Percentiles rank a stretch among this genome's conserved stretches.
phyloP scores from a whole-genome alignment of 2,329 filamentous ascomycete species.

The Blastomyces gilchristii region DNA sequence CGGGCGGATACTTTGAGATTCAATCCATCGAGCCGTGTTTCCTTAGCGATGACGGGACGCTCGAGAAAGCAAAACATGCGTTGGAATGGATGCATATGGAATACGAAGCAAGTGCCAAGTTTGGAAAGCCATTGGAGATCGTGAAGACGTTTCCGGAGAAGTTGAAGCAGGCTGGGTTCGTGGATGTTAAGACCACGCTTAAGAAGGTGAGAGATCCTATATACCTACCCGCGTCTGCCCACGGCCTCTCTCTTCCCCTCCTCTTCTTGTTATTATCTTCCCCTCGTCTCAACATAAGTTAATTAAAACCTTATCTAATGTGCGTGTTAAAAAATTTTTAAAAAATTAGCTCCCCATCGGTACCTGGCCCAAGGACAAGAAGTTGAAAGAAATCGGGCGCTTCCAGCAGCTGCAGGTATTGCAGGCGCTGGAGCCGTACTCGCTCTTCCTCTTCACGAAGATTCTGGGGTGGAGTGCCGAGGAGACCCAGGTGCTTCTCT shows the following conservation, averaged over 20 bases:
- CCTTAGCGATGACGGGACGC: conserved; percentile 24
- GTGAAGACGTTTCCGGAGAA: conserved; percentile 32
- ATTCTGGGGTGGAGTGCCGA: conserved; percentile 23
- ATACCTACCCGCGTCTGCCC: neutral
- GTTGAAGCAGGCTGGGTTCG: conserved; percentile 45
- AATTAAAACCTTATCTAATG: neutral
- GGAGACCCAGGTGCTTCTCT: conserved; percentile 26
- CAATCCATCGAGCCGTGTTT: conserved; percentile 26
- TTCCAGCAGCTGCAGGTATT: conserved; percentile 19
- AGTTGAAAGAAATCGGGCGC: conserved; percentile 41
- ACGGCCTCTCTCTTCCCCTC: too few relatives aligned
- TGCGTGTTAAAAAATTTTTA: too few relatives aligned
- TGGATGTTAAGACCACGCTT: conserved; percentile 40
- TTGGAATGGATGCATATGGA: neutral
- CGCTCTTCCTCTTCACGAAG: conserved; percentile 22
- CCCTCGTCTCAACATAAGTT: neutral
- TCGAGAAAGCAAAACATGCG: neutral
- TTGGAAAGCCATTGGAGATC: conserved; percentile 27
- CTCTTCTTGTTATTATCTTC: neutral
- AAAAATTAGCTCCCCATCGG: conserved; percentile 24
- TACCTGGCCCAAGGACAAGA: conserved; percentile 34
- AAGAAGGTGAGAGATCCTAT: conserved; percentile 27
- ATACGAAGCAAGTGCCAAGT: conserved; percentile 18
- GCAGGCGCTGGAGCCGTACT: conserved; percentile 20
- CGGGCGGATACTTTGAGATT: conserved; percentile 43